These are phyloP conservation scores for Cyclostephanos invisitatus DNA, from an alignment of 108 stramenopile species.

Conservation along the genomic window DNA sequence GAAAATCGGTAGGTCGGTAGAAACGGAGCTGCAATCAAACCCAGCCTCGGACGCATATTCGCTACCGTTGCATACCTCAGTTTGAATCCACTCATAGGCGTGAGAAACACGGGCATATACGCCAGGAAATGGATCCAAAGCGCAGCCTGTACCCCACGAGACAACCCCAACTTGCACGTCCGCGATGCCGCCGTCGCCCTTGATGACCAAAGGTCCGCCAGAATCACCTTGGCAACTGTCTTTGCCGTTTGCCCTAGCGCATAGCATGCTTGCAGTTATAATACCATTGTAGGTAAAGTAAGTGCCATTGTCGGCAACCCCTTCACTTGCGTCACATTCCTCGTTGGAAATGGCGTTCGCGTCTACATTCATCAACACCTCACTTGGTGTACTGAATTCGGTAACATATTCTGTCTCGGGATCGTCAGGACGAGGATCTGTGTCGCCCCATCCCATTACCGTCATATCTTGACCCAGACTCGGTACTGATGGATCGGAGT, in stretches of 20 bases:
- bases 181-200: slow-evolving; percentile 3
- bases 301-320: too few species aligned
- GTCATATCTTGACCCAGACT: slow-evolving; percentile 33
- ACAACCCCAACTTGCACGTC: slow-evolving; percentile 45
- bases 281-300: slow-evolving; percentile 22
- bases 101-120: slow-evolving; percentile 41
- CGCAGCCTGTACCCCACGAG: slow-evolving; percentile 36
- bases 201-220: too few species aligned
- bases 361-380: slow-evolving; percentile 20
- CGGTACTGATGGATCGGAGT: slow-evolving; percentile 38
- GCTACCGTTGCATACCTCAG: slow-evolving; percentile 20
- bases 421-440: too few species aligned
- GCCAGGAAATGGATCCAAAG: slow-evolving; percentile 35
- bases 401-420: too few species aligned
- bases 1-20: too few species aligned
- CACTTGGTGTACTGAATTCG: too few species aligned
- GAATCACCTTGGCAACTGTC: slow-evolving; percentile 42
- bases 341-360: too few species aligned
- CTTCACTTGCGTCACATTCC: background rate
- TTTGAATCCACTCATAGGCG: slow-evolving; percentile 33
- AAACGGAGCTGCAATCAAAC: slow-evolving; percentile 12
- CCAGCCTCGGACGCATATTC: too few species aligned
- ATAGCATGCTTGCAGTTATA: slow-evolving; percentile 34
- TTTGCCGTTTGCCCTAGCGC: slow-evolving; percentile 18
- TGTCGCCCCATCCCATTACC: background rate